Conservation (phyloP, 257 asterid genomes). For the Solanum bukasovii region DNA sequence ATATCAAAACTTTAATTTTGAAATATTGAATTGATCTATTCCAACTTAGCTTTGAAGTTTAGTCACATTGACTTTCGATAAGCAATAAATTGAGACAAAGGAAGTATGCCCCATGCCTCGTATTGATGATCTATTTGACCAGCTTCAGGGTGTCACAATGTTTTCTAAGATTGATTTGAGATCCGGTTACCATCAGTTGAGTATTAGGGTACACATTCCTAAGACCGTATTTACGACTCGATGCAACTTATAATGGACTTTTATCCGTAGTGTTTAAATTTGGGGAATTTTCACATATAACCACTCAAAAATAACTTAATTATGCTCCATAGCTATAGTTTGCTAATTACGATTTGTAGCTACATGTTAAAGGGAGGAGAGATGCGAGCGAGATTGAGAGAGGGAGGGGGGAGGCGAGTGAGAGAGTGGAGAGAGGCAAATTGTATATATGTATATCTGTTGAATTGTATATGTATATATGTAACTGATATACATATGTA, state of each 20-base stretch:
- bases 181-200: not conserved
- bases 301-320: too few relatives aligned
- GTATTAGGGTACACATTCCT: not conserved
- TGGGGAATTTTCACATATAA: too few relatives aligned
- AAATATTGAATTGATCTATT: not conserved
- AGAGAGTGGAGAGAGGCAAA: too few relatives aligned
- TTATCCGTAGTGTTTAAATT: not conserved
- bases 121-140: not conserved
- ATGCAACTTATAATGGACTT: not conserved
- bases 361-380: too few relatives aligned
- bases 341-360: too few relatives aligned
- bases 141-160: rapidly evolving
- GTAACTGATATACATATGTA: too few relatives aligned
- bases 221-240: not conserved
- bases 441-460: too few relatives aligned
- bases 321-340: too few relatives aligned
- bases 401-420: too few relatives aligned
- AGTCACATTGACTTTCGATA: not conserved
- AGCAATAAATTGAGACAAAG: not conserved
- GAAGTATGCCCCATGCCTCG: not conserved
- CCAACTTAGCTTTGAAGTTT: not conserved
- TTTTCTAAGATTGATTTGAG: not conserved
- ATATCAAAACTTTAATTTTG: not conserved
- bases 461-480: too few relatives aligned
- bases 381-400: too few relatives aligned